A percentile compares a stretch with the other conserved stretches of the same genome.
These are phyloP conservation scores for Rhizopogon rudus DNA, from an alignment of 768 basidiomycete species.

Conservation along the genomic window DNA sequence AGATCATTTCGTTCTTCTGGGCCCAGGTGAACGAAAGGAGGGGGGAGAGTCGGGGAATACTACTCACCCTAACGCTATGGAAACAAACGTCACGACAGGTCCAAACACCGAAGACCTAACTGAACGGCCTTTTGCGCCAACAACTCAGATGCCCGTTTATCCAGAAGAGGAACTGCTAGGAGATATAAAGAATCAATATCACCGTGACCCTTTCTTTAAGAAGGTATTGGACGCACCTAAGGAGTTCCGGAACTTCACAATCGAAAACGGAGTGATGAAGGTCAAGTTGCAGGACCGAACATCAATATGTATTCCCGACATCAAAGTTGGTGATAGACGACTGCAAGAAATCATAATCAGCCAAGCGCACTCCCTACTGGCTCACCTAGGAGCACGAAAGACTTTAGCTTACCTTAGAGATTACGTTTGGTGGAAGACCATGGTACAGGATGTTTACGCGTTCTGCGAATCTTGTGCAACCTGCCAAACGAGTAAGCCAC, in stretches of 20 bases:
- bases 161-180: not conserved
- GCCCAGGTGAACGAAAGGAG: slow-evolving; percentile 14
- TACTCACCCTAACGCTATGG: not conserved
- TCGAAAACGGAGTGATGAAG: slow-evolving; percentile 15
- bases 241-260: slow-evolving; percentile 19
- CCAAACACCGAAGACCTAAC: no score
- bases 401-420: slow-evolving; percentile 27
- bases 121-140: no score
- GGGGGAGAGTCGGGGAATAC: slow-evolving; percentile 1
- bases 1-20: slow-evolving; percentile 9
- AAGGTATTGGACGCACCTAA: slow-evolving; percentile 15
- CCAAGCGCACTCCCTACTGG: slow-evolving; percentile 33
- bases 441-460: slow-evolving; percentile 21
- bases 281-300: slow-evolving; percentile 1
- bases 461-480: slow-evolving; percentile 21
- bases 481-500: slow-evolving; percentile 14
- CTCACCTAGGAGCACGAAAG: slow-evolving; percentile 31
- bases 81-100: no score
- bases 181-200: slow-evolving; percentile 10
- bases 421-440: slow-evolving; percentile 11
- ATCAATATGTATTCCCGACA: slow-evolving; percentile 21
- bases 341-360: slow-evolving; percentile 28
- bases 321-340: slow-evolving; percentile 4
- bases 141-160: not conserved
- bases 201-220: slow-evolving; percentile 23